Evolutionary conservation across 805 yeast genomes (phyloP).

Genomic region (Zygoascus ofunaensis): DNA sequence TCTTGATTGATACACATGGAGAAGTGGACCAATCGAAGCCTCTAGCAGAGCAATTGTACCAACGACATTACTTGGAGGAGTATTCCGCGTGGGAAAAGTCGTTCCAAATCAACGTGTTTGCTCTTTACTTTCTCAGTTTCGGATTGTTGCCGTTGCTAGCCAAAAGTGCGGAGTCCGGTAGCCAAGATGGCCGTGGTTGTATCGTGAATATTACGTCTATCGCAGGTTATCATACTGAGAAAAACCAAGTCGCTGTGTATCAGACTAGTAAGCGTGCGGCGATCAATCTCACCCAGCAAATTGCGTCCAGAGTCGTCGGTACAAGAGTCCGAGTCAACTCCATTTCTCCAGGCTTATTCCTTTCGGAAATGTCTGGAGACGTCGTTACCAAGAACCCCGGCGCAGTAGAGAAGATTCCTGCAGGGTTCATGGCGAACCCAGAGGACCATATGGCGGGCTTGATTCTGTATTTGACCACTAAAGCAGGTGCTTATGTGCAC

Average conservation of each 20-base stretch:
- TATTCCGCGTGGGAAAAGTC: constrained; percentile 11
- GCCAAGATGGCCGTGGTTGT: constrained; percentile 43
- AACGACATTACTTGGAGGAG: constrained; percentile 6
- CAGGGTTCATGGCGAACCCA: not conserved
- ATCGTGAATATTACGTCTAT: constrained; percentile 48
- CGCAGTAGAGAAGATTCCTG: not conserved
- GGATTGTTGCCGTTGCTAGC: constrained; percentile 14
- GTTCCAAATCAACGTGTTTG: constrained; percentile 8
- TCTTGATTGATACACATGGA: constrained; percentile 4
- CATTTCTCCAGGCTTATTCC: constrained; percentile 55
- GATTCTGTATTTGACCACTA: constrained; percentile 56
- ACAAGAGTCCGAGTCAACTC: constrained; percentile 50
- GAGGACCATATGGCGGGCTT: constrained; percentile 45
- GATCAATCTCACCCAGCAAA: constrained; percentile 44
- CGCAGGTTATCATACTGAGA: constrained; percentile 35
- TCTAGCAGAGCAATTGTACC: constrained; percentile 8
- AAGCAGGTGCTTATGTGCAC: constrained; percentile 56
- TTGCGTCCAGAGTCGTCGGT: constrained; percentile 47
- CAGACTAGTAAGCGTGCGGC: constrained; percentile 53
- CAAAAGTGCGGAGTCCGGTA: constrained; percentile 10
- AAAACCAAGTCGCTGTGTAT: constrained; percentile 43
- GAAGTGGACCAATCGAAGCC: not conserved
- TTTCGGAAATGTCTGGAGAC: constrained; percentile 37
- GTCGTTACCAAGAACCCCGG: not conserved
- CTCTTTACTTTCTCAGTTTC: constrained; percentile 13